Evolutionary conservation across 2,329 filamentous ascomycete genomes (phyloP), one percentile per base, ranked within the genome.

Genomic region (Fusarium sp.): DNA sequence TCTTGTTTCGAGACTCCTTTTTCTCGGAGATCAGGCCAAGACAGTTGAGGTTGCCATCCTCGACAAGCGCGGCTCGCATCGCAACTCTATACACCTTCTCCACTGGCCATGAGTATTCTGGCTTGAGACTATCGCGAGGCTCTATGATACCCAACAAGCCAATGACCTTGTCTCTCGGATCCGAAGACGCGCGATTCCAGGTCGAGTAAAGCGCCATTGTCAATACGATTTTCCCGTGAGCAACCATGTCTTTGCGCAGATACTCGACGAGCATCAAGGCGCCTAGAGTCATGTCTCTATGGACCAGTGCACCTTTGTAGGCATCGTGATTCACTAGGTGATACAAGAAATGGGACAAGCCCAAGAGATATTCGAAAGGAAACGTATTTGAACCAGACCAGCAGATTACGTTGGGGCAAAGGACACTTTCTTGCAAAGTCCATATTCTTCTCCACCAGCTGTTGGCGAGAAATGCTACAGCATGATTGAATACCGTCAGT

Each of bases 391-490:
- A 23, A 0, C 64, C 64, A 3, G 33, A 60, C 61, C 61, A 67
- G 21, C 61, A 67, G 40, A 66, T 10, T 5, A 67, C 64, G 18
- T 46, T 60, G 4, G 46, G 28, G 12, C 61, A 67, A 0, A 66
- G 33, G 13, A 67, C 46, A 19, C 64, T 66, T 30, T 66, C 64
- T 25, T 67, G 64, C 23, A 66, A 23, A 3, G 64, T 67, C 64
- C 64, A 67, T 28, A 67, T 67, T 15, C 64, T 66, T 16, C 19
- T 66, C 64, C 53, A 67, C 64, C 61, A 67, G 9, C 10, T 25
- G 2, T 50, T 66, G 4, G 44, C 12, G 10, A 67, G 64, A 13
- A 67, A 40, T 6, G n/a, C 23, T 9, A 67, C 61, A 7, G 53
- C 35, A 5, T 42, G 38, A 10, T 66, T 52, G 3, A 67, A 67